These are phyloP conservation scores for Amanita subjunquillea DNA, from an alignment of 768 basidiomycete species.

Conservation along the genomic window DNA sequence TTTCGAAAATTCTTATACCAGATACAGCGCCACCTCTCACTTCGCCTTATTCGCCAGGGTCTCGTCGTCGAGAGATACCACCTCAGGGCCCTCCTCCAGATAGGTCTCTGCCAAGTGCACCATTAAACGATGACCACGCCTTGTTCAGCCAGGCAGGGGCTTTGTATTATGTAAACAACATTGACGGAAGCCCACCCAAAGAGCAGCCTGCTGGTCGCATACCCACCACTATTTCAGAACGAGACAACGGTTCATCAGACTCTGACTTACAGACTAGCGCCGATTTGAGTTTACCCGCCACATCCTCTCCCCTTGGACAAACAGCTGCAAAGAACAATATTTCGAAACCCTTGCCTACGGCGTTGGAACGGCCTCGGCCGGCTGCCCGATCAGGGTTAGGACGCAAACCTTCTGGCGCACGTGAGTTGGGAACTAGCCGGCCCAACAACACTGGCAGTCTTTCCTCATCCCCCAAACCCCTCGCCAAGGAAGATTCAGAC, in stretches of 20 bases:
- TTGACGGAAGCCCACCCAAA: constrained; percentile 19
- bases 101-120: constrained; percentile 7
- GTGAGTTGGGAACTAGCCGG: constrained; percentile 42
- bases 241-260: constrained; percentile 22
- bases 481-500: constrained; percentile 23
- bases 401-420: constrained; percentile 78
- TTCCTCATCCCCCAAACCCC: constrained; percentile 24
- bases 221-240: constrained; percentile 34
- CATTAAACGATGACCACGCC: constrained; percentile 20
- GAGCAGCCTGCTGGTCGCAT: constrained; percentile 20
- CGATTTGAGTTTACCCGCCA: not conserved
- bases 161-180: constrained; percentile 60
- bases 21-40: constrained; percentile 17
- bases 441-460: constrained; percentile 31
- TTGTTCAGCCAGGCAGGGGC: constrained; percentile 48
- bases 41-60: constrained; percentile 26
- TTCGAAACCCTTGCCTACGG: constrained; percentile 18
- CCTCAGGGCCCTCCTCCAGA: constrained; percentile 10
- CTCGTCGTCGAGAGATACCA: constrained; percentile 5
- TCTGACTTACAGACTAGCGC: not conserved
- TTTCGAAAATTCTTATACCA: constrained; percentile 15
- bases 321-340: not conserved
- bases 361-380: constrained; percentile 17
- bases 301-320: not conserved
- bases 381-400: constrained; percentile 31